Percentiles rank a stretch among this genome's conserved stretches.
Evolutionary conservation across 1,139 yeast species (phyloP).

Genomic region (Saccharomycopsis crataegensis): DNA sequence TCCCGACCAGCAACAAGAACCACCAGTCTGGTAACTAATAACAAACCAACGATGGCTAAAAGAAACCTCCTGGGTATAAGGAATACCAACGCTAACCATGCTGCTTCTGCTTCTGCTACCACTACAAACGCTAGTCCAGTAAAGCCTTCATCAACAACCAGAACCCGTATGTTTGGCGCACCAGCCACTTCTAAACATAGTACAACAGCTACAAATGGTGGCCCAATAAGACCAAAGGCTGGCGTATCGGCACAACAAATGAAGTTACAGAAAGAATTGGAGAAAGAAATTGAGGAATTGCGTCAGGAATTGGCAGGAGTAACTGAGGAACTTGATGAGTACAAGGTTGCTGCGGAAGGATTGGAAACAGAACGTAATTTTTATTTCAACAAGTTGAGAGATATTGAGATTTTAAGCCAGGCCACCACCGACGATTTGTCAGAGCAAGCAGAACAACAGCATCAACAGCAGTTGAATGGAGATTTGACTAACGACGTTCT

Average conservation of each 20-base stretch:
- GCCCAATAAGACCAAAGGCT: constrained; percentile 7
- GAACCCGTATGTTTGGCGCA: not conserved
- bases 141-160: not conserved
- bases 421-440: constrained; percentile 47
- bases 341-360: constrained; percentile 45
- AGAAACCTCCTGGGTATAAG: not conserved
- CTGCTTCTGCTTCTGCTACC: not conserved
- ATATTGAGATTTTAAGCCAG: constrained; percentile 75
- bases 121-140: not conserved
- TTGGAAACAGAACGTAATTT: constrained; percentile 77
- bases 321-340: constrained; percentile 45
- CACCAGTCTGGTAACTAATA: not conserved
- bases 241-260: constrained; percentile 8
- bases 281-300: constrained; percentile 30
- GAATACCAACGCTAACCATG: not conserved
- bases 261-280: constrained; percentile 23
- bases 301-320: constrained; percentile 35
- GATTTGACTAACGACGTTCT: constrained; percentile 25
- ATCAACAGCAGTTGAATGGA: constrained; percentile 19
- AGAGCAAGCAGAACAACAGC: constrained; percentile 30
- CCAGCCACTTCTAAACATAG: not conserved
- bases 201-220: constrained; percentile 6
- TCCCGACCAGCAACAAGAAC: not conserved
- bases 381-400: constrained; percentile 82
- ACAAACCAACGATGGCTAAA: not conserved